Conservation (phyloP, 768 basidiomycete species). For the Lentinula sp. region DNA sequence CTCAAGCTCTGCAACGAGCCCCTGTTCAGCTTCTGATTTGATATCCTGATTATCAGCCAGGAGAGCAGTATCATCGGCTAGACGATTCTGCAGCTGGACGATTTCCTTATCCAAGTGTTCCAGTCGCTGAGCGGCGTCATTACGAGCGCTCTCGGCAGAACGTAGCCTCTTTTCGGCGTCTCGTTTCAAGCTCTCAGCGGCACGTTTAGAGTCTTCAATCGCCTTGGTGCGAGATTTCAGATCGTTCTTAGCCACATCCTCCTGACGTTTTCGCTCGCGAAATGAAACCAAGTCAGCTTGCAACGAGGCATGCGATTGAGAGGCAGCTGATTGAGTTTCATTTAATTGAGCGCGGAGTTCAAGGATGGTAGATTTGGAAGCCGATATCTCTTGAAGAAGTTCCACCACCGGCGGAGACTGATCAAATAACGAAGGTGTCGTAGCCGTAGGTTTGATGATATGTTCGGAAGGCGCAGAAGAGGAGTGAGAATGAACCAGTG, state of each 20-base stretch:
- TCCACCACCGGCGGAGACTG: conserved; percentile 69
- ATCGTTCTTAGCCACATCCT: conserved; percentile 75
- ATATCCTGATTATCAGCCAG: conserved; percentile 38
- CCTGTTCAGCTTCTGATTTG: conserved; percentile 47
- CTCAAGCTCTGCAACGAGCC: conserved; percentile 46
- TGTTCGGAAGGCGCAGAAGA: conserved; percentile 5
- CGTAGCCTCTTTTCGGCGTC: conserved; percentile 89
- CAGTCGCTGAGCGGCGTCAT: conserved; percentile 53
- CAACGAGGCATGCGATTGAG: conserved; percentile 58
- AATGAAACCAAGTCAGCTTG: conserved; percentile 69
- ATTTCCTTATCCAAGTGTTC: conserved; percentile 60
- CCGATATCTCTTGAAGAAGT: conserved; percentile 66
- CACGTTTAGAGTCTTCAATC: conserved; percentile 82
- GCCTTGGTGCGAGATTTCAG: conserved; percentile 77
- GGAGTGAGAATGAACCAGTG: conserved; percentile 18
- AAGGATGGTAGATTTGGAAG: conserved; percentile 50
- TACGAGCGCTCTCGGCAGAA: conserved; percentile 55
- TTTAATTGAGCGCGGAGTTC: conserved; percentile 68
- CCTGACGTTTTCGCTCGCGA: conserved; percentile 71
- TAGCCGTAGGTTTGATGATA: conserved; percentile 16
- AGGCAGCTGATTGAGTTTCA: conserved; percentile 50
- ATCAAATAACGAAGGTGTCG: conserved; percentile 44
- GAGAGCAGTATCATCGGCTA: conserved; percentile 48
- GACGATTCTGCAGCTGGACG: conserved; percentile 43
- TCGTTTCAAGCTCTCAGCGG: conserved; percentile 69